phyloP scores from a whole-genome alignment of 768 basidiomycete genomes.

The Tricholoma hemisulphureum region DNA sequence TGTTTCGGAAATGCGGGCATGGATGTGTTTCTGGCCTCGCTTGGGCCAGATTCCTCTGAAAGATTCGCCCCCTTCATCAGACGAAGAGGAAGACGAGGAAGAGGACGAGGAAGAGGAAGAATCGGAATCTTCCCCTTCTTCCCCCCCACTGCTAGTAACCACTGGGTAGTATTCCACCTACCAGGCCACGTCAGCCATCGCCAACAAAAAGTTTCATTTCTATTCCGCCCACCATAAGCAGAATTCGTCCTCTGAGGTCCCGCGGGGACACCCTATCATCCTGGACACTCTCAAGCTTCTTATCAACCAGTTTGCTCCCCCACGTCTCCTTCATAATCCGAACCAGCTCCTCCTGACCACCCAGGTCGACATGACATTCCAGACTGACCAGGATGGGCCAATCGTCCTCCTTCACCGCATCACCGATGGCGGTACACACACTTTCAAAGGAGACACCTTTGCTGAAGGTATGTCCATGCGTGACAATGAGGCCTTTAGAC shows the following conservation, averaged over 20 bases:
- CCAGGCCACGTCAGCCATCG: background rate
- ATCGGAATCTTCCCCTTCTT: conserved; percentile 21
- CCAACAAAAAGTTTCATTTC: background rate
- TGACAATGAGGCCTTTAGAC: conserved; percentile 51
- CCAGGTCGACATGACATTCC: conserved; percentile 58
- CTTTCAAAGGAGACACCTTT: conserved; percentile 48
- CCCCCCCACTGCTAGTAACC: conserved; percentile 17
- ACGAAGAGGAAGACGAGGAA: conserved; percentile 24
- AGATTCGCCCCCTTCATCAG: conserved; percentile 22
- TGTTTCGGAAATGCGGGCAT: conserved; percentile 43
- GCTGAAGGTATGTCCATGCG: conserved; percentile 60
- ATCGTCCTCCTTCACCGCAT: conserved; percentile 37
- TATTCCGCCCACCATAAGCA: conserved; percentile 49
- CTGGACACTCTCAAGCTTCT: conserved; percentile 35
- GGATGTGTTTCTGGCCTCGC: conserved; percentile 17
- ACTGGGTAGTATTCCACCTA: conserved; percentile 58
- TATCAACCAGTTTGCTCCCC: conserved; percentile 50
- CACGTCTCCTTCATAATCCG: conserved; percentile 48
- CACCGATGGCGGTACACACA: conserved; percentile 53
- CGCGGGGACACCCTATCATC: conserved; percentile 41
- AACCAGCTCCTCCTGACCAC: conserved; percentile 54
- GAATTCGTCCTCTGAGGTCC: conserved; percentile 50
- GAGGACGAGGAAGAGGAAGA: conserved; percentile 15
- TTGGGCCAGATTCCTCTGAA: conserved; percentile 8
- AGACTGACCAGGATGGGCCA: conserved; percentile 63